phyloP scores from a whole-genome alignment of 352 stramenopile species.

The Pythium aristosporum region DNA sequence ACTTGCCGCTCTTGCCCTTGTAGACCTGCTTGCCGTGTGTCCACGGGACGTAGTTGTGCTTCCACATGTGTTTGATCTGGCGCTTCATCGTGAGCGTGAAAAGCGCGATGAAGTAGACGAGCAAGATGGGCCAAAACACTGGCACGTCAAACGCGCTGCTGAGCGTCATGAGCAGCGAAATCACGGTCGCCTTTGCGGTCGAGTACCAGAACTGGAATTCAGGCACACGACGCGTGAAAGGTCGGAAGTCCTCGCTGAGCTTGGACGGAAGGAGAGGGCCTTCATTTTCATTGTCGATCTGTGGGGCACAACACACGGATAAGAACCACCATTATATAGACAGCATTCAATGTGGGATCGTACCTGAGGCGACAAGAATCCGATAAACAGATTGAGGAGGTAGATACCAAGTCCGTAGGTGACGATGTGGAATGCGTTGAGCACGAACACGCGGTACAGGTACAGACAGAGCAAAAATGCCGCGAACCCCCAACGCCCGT shows the following conservation, averaged over 20 bases:
- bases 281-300: slow-evolving; percentile 88
- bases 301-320: neutral
- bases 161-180: slow-evolving; percentile 97
- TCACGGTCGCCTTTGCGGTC: slow-evolving; percentile 86
- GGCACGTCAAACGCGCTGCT: slow-evolving; percentile 98
- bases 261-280: slow-evolving; percentile 90
- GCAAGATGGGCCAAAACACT: slow-evolving; percentile 99
- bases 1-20: slow-evolving; percentile 79
- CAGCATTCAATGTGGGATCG: neutral
- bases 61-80: slow-evolving; percentile 99
- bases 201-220: slow-evolving; percentile 99
- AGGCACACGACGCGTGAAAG: slow-evolving; percentile 92
- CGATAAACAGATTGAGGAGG: slow-evolving; percentile 99
- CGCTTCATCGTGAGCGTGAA: slow-evolving; percentile 99
- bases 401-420: slow-evolving; percentile 99
- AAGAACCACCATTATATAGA: neutral
- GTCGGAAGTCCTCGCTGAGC: slow-evolving; percentile 88
- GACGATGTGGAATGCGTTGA: slow-evolving; percentile 98
- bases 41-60: slow-evolving; percentile 99
- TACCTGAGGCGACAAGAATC: slow-evolving; percentile 98
- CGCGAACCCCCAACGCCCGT: slow-evolving; percentile 91
- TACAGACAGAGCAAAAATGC: slow-evolving; percentile 88
- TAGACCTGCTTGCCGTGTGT: slow-evolving; percentile 96
- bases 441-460: slow-evolving; percentile 89
- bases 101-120: slow-evolving; percentile 99